Conservation (phyloP, 2,329 filamentous ascomycete genomes). For the Aspergillus brasiliensis region DNA sequence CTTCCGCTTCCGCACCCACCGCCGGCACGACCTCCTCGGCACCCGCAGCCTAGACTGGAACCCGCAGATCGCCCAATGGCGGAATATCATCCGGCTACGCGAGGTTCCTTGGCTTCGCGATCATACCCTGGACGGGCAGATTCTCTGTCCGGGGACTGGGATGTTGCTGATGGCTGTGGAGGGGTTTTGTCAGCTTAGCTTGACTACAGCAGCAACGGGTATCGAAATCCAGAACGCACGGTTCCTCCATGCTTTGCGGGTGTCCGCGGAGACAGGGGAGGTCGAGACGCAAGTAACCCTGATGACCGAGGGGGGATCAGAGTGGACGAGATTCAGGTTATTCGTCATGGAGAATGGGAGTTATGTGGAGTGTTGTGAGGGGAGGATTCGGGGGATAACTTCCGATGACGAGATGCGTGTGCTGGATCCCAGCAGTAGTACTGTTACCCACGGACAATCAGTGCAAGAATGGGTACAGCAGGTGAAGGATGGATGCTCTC, state of each 20-base stretch:
- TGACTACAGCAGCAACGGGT: not conserved
- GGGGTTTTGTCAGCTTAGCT: not conserved
- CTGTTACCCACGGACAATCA: not conserved
- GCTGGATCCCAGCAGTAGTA: not conserved
- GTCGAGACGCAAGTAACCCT: not conserved
- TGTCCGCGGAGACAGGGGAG: not conserved
- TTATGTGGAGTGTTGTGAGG: not conserved
- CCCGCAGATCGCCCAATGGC: not conserved
- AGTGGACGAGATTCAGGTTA: not conserved
- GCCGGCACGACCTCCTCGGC: conserved; percentile 3
- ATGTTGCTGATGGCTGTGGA: not conserved
- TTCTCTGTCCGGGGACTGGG: not conserved
- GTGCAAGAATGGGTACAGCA: not conserved
- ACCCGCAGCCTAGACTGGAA: not conserved
- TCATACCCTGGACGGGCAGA: not conserved
- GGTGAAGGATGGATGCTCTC: not conserved
- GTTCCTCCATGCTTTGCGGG: not conserved
- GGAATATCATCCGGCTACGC: conserved; percentile 2
- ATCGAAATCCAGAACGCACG: not conserved
- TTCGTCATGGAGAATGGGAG: not conserved
- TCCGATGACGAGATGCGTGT: not conserved
- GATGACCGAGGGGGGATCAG: not conserved
- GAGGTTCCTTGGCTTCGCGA: conserved; percentile 12
- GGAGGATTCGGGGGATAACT: not conserved
- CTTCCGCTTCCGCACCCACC: not conserved